These are phyloP conservation scores for Novakomyces olei DNA, from an alignment of 805 yeast genomes.

Conservation along the genomic window DNA sequence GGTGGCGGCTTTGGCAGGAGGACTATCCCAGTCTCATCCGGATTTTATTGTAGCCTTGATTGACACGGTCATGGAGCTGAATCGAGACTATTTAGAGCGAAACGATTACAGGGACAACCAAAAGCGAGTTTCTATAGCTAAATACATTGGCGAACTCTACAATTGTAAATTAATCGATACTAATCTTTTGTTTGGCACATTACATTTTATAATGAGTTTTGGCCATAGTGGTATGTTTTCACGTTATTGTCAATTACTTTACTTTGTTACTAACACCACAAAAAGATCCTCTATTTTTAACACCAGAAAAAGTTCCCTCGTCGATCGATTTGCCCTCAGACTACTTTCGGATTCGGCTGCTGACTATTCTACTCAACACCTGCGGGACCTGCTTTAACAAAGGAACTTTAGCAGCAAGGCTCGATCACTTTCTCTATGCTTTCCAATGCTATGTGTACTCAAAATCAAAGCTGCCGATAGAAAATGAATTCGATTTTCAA, in stretches of 20 bases:
- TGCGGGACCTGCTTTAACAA: constrained; percentile 11
- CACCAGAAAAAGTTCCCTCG: no score
- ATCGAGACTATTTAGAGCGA: constrained; percentile 43
- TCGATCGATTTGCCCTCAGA: constrained; percentile 42
- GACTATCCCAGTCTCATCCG: constrained; percentile 17
- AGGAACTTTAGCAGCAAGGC: constrained; percentile 10
- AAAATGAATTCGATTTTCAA: constrained; percentile 30
- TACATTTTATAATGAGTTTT: constrained; percentile 34
- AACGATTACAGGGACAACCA: constrained; percentile 39
- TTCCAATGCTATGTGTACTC: constrained; percentile 52
- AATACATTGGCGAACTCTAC: constrained; percentile 36
- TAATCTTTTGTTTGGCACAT: constrained; percentile 26
- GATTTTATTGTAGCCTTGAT: constrained; percentile 26
- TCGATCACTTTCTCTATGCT: constrained; percentile 27
- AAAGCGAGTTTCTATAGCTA: constrained; percentile 36
- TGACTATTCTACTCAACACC: constrained; percentile 22
- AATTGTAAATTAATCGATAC: constrained; percentile 26
- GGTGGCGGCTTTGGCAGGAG: constrained; percentile 28
- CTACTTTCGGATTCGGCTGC: constrained; percentile 47
- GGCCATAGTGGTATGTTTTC: no score
- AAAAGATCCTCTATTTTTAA: no score
- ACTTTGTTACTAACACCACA: no score
- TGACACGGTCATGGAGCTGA: constrained; percentile 44
- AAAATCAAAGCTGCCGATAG: constrained; percentile 42
- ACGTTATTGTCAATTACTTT: no score